Evolutionary conservation across 2,329 filamentous ascomycete species (phyloP), one percentile per base, ranked within the genome.

Genomic region (Monosporascus sp.): DNA sequence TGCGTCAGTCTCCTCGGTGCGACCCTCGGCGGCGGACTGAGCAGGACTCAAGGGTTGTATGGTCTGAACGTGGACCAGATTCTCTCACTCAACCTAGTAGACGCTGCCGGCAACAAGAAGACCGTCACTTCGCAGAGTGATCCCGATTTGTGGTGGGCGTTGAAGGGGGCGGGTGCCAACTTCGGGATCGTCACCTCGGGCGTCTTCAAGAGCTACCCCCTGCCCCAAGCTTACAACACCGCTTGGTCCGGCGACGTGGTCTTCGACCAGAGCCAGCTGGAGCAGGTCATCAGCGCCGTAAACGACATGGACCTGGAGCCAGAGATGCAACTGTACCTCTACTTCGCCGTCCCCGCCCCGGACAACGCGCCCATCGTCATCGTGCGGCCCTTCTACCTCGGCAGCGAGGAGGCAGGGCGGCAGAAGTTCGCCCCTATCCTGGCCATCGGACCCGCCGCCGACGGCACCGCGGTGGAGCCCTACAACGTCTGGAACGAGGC

Each of bases 81-180:
- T 16, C 41, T 71, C 8, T 70, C 67, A 2, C 49, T 66, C 20
- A 60, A 64, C 17, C 53, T 70, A 3, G 62, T 70, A 22, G 56
- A 59, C 3, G 56, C 66, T n/a, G 59, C 61, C 24, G 65, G 66
- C 17, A 52, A 53, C 16, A 54, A 59, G 4, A 52, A 63, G 14
- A 63, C 57, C 2, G 64, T 65, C 19, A 66, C 61, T 9, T 48
- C 50, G 3, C 55, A 51, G 2, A 61, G 61, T 40, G 58, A 70
- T 49, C n/a, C 57, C 9, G 75, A 79, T 55, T 61, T 80, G 0
- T 68, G 78, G 58, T 80, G 76, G 76, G 77, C 73, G 19, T 61
- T 80, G 0, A 75, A 69, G 63, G 78, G 78, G 17, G 78, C 77
- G 3, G 77, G 75, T 1, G 75, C 72, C 8, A 80, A 80, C 58